Evolutionary conservation across 2,329 filamentous ascomycete genomes (phyloP), one percentile per base, ranked within the genome.

Genomic region (Trichophyton benhamiae): DNA sequence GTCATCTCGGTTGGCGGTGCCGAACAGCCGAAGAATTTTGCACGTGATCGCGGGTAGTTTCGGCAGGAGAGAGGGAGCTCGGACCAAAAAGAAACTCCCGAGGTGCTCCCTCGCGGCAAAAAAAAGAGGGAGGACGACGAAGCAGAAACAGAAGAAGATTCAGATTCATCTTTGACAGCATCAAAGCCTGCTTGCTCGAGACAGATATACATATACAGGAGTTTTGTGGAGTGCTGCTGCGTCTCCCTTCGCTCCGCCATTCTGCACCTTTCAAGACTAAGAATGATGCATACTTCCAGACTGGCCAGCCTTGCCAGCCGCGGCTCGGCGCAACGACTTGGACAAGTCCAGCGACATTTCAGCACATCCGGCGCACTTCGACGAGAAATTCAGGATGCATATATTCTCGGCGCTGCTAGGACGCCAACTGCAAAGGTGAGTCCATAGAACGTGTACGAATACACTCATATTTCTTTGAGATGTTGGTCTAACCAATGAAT

Each of bases 361-460:
- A 80, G 77, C 68, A 76, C 77, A 55, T 77, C 80, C 61, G 71
- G 77, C 59, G 70, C 75, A 20, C 69, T 71, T 27, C 73, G 74
- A 64, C 78, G 86, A 75, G 87, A 95, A 72, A 82, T 96, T 60
- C 86, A 88, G 70, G 91, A 96, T 74, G 92, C 89, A 57, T 99
- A 97, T 76, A 97, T 99, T 67, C 76, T 99, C 65, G 91, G 90
- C 71, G 94, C 88, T 9, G 83, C 91, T 15, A 83, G 94, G 69
- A 99, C 94, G 58, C 92, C 94, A 1, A 95, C 89, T 17, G 88
- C 86, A 67, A 95, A 94, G 79, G 91, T 94, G 74, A 58, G 71
- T 36, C 13, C 11, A 30, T 15, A n/a, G 20, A 7, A 38, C 7
- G 8, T 38, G 33, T 38, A 13, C 33, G 11, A 38, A 38, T 38